Evolutionary conservation across 306 rosid genomes (phyloP).

Genomic region (Fragaria ananassa): DNA sequence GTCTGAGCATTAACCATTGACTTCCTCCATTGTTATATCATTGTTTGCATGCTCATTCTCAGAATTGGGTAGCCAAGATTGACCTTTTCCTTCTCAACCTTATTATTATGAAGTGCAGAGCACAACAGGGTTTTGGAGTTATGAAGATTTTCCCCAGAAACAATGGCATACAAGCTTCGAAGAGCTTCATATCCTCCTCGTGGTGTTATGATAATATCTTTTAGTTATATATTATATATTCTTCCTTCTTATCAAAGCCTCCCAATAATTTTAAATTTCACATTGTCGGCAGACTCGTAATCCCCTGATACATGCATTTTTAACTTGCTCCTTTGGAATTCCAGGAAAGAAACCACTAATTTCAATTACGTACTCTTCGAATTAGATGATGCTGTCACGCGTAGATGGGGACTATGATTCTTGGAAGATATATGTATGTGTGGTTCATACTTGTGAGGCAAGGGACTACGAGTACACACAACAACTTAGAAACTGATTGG

Average conservation of each 20-base stretch:
- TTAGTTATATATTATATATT: too few relatives aligned
- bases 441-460: neutral
- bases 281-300: neutral
- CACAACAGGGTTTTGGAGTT: neutral
- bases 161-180: too few relatives aligned
- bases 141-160: neutral
- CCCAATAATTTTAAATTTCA: neutral
- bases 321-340: neutral
- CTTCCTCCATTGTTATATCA: neutral
- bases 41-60: neutral
- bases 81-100: neutral
- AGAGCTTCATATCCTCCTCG: too few relatives aligned
- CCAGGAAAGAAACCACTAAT: neutral
- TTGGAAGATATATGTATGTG: neutral
- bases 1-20: neutral
- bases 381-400: neutral
- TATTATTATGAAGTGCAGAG: neutral
- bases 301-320: neutral
- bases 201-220: too few relatives aligned
- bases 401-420: neutral
- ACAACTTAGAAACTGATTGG: neutral
- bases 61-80: neutral
- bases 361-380: neutral
- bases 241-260: too few relatives aligned
- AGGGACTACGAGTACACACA: neutral